Percentiles rank a stretch among this genome's conserved stretches.
phyloP scores from a whole-genome alignment of 495 filamentous ascomycete species.

The Penicillium paxilli region DNA sequence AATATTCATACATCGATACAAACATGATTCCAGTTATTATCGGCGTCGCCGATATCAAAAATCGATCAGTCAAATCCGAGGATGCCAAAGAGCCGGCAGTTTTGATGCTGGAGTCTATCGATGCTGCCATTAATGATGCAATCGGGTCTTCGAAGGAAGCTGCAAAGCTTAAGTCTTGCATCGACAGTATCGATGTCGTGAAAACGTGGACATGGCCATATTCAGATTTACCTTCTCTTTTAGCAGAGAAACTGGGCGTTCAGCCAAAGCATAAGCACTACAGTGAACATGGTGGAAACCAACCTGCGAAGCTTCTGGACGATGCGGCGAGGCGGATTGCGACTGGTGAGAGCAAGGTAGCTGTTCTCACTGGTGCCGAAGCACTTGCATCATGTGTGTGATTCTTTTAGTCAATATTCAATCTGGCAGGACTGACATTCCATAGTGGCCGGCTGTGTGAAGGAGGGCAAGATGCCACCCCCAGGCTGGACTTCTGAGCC shows the following conservation, averaged over 20 bases:
- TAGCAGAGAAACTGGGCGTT: constrained; percentile 41
- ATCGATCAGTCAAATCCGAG: constrained; percentile 42
- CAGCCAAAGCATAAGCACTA: constrained; percentile 37
- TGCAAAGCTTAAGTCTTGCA: constrained; percentile 35
- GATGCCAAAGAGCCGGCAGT: constrained; percentile 54
- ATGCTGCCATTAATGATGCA: constrained; percentile 44
- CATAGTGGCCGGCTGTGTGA: constrained; percentile 33
- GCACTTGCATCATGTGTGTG: constrained; percentile 53
- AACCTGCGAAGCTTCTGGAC: constrained; percentile 54
- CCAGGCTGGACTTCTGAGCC: constrained; percentile 43
- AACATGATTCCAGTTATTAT: constrained; percentile 45
- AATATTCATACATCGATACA: not conserved
- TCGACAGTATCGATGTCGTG: constrained; percentile 57
- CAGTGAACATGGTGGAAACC: constrained; percentile 54
- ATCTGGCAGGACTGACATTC: constrained; percentile 16
- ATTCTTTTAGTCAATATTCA: constrained; percentile 13
- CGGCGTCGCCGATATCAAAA: constrained; percentile 56
- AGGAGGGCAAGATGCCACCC: constrained; percentile 42
- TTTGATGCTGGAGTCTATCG: constrained; percentile 52
- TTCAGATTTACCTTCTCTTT: constrained; percentile 45
- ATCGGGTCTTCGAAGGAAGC: constrained; percentile 8
- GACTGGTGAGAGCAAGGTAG: constrained; percentile 44
- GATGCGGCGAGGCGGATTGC: constrained; percentile 53
- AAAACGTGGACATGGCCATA: constrained; percentile 60
- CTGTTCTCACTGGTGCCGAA: constrained; percentile 56